These are phyloP conservation scores for Rickenella mellea DNA, from an alignment of 768 basidiomycete species.

Conservation along the genomic window DNA sequence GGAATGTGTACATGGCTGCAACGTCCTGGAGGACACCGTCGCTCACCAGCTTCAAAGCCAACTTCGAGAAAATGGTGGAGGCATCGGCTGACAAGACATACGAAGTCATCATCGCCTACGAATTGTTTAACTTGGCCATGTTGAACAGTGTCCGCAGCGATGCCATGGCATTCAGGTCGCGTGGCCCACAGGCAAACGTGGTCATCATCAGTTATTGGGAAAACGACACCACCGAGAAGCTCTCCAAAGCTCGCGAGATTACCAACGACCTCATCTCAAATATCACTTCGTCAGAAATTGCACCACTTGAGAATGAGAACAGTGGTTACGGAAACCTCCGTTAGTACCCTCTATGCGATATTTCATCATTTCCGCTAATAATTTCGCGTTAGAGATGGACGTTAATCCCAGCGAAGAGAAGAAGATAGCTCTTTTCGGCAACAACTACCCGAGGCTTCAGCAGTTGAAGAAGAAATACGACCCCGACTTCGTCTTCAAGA, in stretches of 20 bases:
- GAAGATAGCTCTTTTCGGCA: conserved; percentile 22
- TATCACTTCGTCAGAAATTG: conserved; percentile 22
- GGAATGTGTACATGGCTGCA: conserved; percentile 34
- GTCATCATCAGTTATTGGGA: conserved; percentile 28
- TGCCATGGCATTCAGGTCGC: conserved; percentile 30
- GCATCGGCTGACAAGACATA: conserved; percentile 20
- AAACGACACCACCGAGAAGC: conserved; percentile 19
- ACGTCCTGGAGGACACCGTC: conserved; percentile 21
- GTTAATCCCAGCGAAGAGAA: conserved; percentile 7
- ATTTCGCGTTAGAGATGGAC: not conserved
- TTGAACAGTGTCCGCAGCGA: conserved; percentile 18
- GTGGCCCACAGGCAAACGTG: conserved; percentile 24
- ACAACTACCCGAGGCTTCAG: conserved; percentile 28
- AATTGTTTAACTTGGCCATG: conserved; percentile 32
- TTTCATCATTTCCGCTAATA: not conserved
- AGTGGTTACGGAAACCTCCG: conserved; percentile 46
- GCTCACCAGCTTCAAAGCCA: conserved; percentile 16
- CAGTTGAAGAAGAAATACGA: conserved; percentile 26
- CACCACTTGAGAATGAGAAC: no score
- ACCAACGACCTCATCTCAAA: conserved; percentile 19
- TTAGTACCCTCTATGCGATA: conserved; percentile 10
- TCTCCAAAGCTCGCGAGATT: conserved; percentile 23
- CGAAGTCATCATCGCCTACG: conserved; percentile 22
- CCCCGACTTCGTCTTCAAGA: conserved; percentile 22
- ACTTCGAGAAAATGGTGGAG: conserved; percentile 20